Conservation (phyloP, 2,329 filamentous ascomycete species). For the Lasiodiplodia sp. region DNA sequence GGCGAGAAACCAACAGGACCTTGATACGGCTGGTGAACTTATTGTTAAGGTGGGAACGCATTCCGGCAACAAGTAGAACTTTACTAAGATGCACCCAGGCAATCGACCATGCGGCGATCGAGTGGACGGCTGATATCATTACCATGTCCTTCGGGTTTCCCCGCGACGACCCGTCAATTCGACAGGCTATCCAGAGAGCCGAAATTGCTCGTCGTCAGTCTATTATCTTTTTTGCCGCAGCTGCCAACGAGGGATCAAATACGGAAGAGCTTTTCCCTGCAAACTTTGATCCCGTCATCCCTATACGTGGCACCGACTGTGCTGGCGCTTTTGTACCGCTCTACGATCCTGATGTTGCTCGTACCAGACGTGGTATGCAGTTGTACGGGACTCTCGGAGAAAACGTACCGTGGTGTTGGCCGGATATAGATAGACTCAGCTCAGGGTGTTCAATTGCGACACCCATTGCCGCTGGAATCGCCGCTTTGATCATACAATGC, state of each 20-base stretch:
- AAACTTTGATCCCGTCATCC: too few relatives aligned
- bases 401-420: neutral
- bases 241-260: too few relatives aligned
- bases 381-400: neutral
- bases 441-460: neutral
- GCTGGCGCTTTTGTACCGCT: neutral
- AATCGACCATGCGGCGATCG: neutral
- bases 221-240: too few relatives aligned
- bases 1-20: neutral
- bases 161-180: accelerated
- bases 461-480: neutral
- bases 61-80: neutral
- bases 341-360: neutral
- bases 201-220: too few relatives aligned
- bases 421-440: neutral
- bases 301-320: neutral
- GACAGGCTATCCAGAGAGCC: neutral
- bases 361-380: neutral
- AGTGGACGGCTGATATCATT: neutral
- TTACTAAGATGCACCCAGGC: neutral
- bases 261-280: too few relatives aligned
- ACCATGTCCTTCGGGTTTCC: neutral
- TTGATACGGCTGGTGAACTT: neutral
- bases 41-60: neutral
- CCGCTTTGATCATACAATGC: neutral